Evolutionary conservation across 2,329 filamentous ascomycete genomes (phyloP), one percentile per base, ranked within the genome.

Genomic region (Diplodia seriata): DNA sequence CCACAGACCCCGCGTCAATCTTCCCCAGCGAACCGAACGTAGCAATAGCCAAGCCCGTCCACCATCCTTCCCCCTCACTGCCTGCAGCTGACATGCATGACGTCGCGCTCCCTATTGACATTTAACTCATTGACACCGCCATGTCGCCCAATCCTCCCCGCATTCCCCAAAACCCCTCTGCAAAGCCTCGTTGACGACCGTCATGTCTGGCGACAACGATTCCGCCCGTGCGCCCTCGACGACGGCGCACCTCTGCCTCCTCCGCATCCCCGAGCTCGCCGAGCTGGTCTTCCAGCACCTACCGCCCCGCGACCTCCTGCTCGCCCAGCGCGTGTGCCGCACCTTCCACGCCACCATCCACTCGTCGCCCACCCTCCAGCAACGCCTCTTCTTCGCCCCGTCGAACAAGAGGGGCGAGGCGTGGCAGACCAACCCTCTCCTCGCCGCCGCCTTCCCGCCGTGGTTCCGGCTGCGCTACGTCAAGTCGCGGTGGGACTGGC

Each of bases 231-330:
- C 40, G 40, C 11, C 50, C 18, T 8, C 31, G 14, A 12, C 50
- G 18, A 67, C 20, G 36, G 36, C 36, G 8, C 43, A 47, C 43
- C 43, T 47, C 43, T 53, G 67, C 50, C 49, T 68, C 36, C 54
- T 63, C 59, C 51, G 36, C 38, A 57, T 55, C 49, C 51, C 50
- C 50, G 67, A 68, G 51, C 51, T 68, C 7, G 47, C 57, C 49
- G 67, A 68, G 67, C 67, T 65, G 8, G 47, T 68, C 67, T 43
- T 68, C 29, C 36, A 50, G 36, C 54, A 68, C 61, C 67, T 68
- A 2, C 59, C 59, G 4, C 49, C 56, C 26, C 57, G 61, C 33
- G 61, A 65, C 18, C 20, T 68, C 18, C 50, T 65, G 31, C 61
- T 36, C 50, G 47, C 36, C 18, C 67, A 68, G 47, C 36, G 23